A percentile compares a stretch with the other conserved stretches of the same genome.
Conservation (phyloP, 1,284 basidiomycete genomes). For the Caloboletus firmus region DNA sequence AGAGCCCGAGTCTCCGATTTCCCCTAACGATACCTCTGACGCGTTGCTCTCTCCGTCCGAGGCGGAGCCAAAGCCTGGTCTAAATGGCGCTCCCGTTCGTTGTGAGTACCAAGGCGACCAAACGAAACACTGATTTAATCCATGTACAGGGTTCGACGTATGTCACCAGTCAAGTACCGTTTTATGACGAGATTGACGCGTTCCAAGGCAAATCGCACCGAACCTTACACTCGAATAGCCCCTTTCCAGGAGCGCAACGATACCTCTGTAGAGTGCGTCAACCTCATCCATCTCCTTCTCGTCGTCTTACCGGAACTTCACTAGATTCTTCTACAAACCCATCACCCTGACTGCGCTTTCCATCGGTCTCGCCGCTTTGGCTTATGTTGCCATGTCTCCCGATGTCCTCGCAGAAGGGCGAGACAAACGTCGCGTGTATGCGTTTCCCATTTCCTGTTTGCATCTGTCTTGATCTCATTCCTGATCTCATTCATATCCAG, state of each 20-base stretch:
- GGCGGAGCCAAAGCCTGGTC: slow-evolving; percentile 38
- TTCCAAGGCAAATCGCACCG: slow-evolving; percentile 71
- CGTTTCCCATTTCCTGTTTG: slow-evolving; percentile 16
- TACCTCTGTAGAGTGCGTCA: slow-evolving; percentile 73
- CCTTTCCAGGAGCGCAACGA: slow-evolving; percentile 81
- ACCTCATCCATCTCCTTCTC: background rate
- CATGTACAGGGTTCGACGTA: slow-evolving; percentile 48
- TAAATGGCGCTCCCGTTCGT: slow-evolving; percentile 42
- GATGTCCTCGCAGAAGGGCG: slow-evolving; percentile 76
- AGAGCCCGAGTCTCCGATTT: slow-evolving; percentile 24
- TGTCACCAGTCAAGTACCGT: slow-evolving; percentile 22
- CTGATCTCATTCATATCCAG: slow-evolving; percentile 37
- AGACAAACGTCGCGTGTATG: slow-evolving; percentile 77
- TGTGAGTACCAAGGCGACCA: slow-evolving; percentile 32
- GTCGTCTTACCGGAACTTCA: background rate
- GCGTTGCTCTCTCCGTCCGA: slow-evolving; percentile 27
- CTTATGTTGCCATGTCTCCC: slow-evolving; percentile 76
- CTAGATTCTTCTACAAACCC: slow-evolving; percentile 81
- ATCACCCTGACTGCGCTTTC: slow-evolving; percentile 72
- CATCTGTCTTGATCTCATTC: slow-evolving; percentile 9
- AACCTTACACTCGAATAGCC: slow-evolving; percentile 74
- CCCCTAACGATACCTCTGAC: slow-evolving; percentile 39
- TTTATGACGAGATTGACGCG: slow-evolving; percentile 16
- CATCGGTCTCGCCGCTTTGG: slow-evolving; percentile 61
- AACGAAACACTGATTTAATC: slow-evolving; percentile 3